Conservation (phyloP, 108 stramenopile species). For the Skeletonema potamos region DNA sequence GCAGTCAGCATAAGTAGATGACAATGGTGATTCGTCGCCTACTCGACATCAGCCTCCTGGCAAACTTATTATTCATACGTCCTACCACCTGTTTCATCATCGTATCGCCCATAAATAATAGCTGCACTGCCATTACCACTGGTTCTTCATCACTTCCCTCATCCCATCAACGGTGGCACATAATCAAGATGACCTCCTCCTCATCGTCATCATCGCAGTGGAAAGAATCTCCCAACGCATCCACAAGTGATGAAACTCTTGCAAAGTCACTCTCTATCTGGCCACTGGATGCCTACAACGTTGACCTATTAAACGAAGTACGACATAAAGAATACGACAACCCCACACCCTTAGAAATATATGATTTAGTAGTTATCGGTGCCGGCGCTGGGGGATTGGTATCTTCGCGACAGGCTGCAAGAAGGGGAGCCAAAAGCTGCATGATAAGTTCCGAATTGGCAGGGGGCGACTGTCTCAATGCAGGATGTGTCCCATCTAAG, state of each 20-base stretch:
- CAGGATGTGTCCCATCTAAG: conserved; percentile 96
- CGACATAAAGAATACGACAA: conserved; percentile 52
- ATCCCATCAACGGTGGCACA: not conserved
- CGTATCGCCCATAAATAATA: not conserved
- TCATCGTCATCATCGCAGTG: conserved; percentile 11
- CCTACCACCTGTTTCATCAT: not conserved
- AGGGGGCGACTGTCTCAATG: conserved; percentile 89
- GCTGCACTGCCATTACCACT: not conserved
- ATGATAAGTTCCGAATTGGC: conserved; percentile 79
- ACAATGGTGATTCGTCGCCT: not conserved
- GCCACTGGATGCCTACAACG: conserved; percentile 76
- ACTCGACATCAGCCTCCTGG: not conserved
- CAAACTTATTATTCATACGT: not conserved
- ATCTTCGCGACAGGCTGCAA: conserved; percentile 62
- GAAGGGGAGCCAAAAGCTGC: conserved; percentile 75
- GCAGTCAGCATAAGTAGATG: too few relatives aligned
- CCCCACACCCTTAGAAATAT: conserved; percentile 48
- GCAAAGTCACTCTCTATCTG: conserved; percentile 55
- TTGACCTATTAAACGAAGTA: conserved; percentile 66
- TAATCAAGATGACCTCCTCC: not conserved
- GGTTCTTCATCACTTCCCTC: not conserved
- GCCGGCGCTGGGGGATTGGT: conserved; percentile 88
- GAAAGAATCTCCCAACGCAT: conserved; percentile 7
- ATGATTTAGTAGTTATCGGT: conserved; percentile 91
- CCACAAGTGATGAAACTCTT: conserved; percentile 40